phyloP scores from a whole-genome alignment of 169 alveolate species.

The Plasmodium coatneyi region DNA sequence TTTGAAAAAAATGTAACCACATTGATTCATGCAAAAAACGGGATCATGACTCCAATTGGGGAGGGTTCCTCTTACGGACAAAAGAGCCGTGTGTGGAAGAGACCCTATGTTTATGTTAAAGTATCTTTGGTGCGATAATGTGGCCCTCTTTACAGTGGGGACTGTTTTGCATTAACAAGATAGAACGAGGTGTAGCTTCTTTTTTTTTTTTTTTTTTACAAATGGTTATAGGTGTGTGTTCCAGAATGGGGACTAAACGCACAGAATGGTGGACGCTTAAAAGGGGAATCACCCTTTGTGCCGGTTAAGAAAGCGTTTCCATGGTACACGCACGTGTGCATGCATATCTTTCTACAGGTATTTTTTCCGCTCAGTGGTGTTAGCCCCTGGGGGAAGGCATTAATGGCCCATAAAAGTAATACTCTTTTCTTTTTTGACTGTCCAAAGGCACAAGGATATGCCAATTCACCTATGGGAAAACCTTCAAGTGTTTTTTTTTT shows the following conservation, averaged over 20 bases:
- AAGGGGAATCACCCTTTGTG: background rate
- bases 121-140: background rate
- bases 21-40: background rate
- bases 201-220: background rate
- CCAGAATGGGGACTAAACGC: background rate
- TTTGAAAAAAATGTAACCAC: background rate
- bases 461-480: background rate
- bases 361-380: background rate
- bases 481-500: background rate
- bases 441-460: background rate
- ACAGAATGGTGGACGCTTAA: background rate
- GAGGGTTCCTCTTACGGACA: background rate
- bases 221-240: background rate
- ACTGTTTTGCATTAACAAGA: background rate
- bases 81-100: background rate
- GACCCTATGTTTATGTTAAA: background rate
- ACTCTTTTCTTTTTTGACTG: background rate
- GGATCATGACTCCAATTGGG: background rate
- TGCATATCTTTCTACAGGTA: background rate
- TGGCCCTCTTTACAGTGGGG: background rate
- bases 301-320: background rate
- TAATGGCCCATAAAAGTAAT: background rate
- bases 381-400: background rate
- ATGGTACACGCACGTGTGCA: background rate
- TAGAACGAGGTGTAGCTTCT: background rate